phyloP scores from a whole-genome alignment of 768 basidiomycete species.

The Boletus insuetus region DNA sequence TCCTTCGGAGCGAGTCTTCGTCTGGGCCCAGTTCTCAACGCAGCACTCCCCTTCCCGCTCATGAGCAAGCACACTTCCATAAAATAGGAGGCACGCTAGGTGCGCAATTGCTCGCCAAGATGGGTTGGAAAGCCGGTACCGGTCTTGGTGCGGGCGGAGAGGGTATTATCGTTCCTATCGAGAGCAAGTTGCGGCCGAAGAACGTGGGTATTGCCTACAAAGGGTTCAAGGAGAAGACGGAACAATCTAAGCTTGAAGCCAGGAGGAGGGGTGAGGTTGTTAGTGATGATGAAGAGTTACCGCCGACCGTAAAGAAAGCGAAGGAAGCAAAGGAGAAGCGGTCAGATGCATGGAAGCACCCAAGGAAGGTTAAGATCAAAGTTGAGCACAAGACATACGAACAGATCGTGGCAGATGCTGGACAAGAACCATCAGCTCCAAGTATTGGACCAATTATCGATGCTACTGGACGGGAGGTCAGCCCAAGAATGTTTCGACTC shows the following conservation, averaged over 20 bases:
- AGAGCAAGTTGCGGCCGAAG: slow-evolving; percentile 80
- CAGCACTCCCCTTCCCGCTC: slow-evolving; percentile 51
- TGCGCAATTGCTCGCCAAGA: slow-evolving; percentile 87
- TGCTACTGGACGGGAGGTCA: slow-evolving; percentile 87
- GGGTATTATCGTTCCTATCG: slow-evolving; percentile 87
- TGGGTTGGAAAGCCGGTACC: slow-evolving; percentile 88
- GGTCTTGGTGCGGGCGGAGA: slow-evolving; percentile 75
- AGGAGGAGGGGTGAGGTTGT: slow-evolving; percentile 67
- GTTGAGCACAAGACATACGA: slow-evolving; percentile 97
- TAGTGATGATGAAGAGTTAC: slow-evolving; percentile 64
- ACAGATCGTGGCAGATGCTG: slow-evolving; percentile 88
- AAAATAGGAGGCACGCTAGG: slow-evolving; percentile 78
- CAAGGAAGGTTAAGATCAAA: slow-evolving; percentile 80
- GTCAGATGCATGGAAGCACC: slow-evolving; percentile 82
- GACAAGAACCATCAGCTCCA: slow-evolving; percentile 49
- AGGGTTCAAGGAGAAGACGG: slow-evolving; percentile 87
- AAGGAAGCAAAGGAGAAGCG: slow-evolving; percentile 57
- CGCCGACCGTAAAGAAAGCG: slow-evolving; percentile 33
- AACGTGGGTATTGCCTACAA: slow-evolving; percentile 85
- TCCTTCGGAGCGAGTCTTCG: slow-evolving; percentile 52
- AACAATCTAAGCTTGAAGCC: slow-evolving; percentile 80
- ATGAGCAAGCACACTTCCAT: slow-evolving; percentile 79
- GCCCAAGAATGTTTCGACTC: slow-evolving; percentile 27
- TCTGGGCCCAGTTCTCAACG: slow-evolving; percentile 41
- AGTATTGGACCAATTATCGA: slow-evolving; percentile 90